Conservation (phyloP, 768 basidiomycete species). For the Termitomyces titanicus region DNA sequence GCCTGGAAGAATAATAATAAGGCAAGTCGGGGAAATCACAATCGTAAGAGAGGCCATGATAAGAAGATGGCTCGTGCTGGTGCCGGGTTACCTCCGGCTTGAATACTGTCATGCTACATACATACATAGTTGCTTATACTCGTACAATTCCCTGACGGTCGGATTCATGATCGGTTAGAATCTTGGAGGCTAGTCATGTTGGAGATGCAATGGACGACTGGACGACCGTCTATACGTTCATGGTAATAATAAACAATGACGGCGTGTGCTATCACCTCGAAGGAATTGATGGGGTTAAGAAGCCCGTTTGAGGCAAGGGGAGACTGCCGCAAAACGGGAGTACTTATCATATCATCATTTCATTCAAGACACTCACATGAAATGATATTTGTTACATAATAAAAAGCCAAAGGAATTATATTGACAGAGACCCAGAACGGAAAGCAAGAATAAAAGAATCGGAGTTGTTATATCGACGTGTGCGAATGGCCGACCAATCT, state of each 20-base stretch:
- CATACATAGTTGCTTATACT: background rate
- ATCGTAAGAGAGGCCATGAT: conserved; percentile 82
- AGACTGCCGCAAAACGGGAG: background rate
- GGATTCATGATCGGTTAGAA: background rate
- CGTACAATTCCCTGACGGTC: too few relatives aligned
- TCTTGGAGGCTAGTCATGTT: background rate
- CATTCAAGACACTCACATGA: background rate
- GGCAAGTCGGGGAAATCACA: conserved; percentile 66
- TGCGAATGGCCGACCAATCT: background rate
- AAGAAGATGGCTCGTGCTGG: conserved; percentile 80
- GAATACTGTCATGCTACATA: background rate
- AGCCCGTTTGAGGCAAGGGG: background rate
- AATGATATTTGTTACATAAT: background rate
- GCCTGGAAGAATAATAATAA: conserved; percentile 79
- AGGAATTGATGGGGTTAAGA: background rate
- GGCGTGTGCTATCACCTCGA: background rate
- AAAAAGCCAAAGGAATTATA: background rate
- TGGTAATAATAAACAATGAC: background rate
- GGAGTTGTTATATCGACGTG: background rate
- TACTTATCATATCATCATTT: background rate
- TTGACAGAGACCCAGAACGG: background rate
- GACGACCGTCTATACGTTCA: background rate
- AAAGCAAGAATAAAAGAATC: background rate
- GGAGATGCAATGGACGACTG: background rate
- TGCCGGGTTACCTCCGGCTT: conserved; percentile 22